A percentile compares a stretch with the other conserved stretches of the same genome.
Evolutionary conservation across 768 basidiomycete species (phyloP).

Genomic region (Butyriboletus loyo): DNA sequence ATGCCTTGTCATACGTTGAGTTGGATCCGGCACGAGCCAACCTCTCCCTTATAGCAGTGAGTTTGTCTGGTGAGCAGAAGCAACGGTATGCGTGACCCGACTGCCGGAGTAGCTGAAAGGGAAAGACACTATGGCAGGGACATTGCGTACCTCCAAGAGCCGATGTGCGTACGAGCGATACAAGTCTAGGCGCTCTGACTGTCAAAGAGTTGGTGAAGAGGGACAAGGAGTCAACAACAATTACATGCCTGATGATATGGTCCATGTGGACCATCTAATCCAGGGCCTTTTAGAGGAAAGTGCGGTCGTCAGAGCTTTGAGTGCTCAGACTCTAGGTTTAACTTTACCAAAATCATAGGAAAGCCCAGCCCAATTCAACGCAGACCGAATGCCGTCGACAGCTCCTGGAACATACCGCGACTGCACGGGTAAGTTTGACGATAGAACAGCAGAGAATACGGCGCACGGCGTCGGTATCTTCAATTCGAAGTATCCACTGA

Average conservation of each 20-base stretch:
- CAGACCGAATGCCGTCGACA: conserved; percentile 73
- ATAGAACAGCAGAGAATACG: not conserved
- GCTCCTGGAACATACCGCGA: conserved; percentile 78
- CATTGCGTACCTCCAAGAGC: conserved; percentile 64
- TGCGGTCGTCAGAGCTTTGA: conserved; percentile 1
- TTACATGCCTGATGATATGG: conserved; percentile 80
- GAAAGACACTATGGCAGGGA: not conserved
- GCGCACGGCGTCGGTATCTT: conserved; percentile 91
- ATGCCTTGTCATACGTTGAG: conserved; percentile 83
- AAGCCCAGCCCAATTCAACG: conserved; percentile 87
- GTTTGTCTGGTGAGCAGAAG: conserved; percentile 79
- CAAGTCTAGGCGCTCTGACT: conserved; percentile 88
- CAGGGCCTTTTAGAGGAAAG: conserved; percentile 59
- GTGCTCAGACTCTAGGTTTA: conserved; percentile 11
- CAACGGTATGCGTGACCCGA: conserved; percentile 90
- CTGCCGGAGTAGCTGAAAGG: conserved; percentile 37
- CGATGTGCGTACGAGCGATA: conserved; percentile 72
- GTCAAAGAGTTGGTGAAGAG: conserved; percentile 7
- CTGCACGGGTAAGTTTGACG: conserved; percentile 38
- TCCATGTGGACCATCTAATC: conserved; percentile 65
- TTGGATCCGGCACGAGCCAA: conserved; percentile 73
- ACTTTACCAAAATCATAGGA: conserved; percentile 82
- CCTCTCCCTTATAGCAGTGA: conserved; percentile 64
- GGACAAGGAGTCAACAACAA: not conserved
- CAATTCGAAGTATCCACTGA: conserved; percentile 88